Evolutionary conservation across 2,329 filamentous ascomycete genomes (phyloP), one percentile per base, ranked within the genome.

Genomic region (Harringtonia aguacate): DNA sequence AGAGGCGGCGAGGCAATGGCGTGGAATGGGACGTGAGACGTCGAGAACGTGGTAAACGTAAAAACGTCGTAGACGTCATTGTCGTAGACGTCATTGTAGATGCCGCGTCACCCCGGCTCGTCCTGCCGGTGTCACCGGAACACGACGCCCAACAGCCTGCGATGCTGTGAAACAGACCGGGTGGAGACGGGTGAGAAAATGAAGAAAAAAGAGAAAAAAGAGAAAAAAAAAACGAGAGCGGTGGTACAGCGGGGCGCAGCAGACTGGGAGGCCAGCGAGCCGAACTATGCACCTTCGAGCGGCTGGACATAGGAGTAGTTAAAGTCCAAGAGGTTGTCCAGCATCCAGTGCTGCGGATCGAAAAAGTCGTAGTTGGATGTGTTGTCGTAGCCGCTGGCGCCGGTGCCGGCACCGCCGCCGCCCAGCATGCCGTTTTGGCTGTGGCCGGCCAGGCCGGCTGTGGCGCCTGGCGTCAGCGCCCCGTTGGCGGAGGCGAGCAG

Each of bases 291-390:
- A 49, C 72, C 68, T 48, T 81, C 76, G 31, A 78, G 59, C 1
- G 71, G 67, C 45, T 66, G 64, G 31, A 72, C 68, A 54, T 76
- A 81, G 22, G 45, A 44, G 12, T 82, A 88, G 50, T 85, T 86
- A 58, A 90, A 84, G 58, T 89, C 84, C 48, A 92, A 70, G 29
- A 90, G 70, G 14, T 86, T 86, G 60, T 95, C 89, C 48, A 95
- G 68, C 70, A 94, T 87, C 89, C 89, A 95, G 60, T 90, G 86
- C 55, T 95, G 73, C 1, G 89, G 86, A 62, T 95, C 88, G 57
- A 94, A 95, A 49, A 94, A 86, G 60, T 94, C 86, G 60, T 88
- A 88, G 54, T 77, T 48, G 21, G 47, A 22, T 8, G 48, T 36
- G 21, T 47, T 75, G 44, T 84, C 75, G 51, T 75, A 72, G 50